phyloP scores from a whole-genome alignment of 495 filamentous ascomycete species.

The Penicillium maclennaniae region DNA sequence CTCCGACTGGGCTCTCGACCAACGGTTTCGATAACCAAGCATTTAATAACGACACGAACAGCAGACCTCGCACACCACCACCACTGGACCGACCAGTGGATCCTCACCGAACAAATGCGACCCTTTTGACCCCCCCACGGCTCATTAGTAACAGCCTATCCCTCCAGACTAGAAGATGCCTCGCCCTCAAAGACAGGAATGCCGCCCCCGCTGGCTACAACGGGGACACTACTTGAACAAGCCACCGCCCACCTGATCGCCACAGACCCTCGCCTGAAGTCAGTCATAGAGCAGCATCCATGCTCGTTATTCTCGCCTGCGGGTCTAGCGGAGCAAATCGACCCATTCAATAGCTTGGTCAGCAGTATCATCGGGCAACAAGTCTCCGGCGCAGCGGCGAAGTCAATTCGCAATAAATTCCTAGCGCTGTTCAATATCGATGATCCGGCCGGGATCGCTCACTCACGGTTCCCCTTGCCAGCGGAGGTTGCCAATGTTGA shows the following conservation, averaged over 20 bases:
- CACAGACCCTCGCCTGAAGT: slow-evolving; percentile 68
- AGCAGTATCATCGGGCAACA: slow-evolving; percentile 94
- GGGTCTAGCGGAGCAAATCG: slow-evolving; percentile 75
- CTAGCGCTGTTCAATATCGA: slow-evolving; percentile 63
- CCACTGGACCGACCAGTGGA: slow-evolving; percentile 55
- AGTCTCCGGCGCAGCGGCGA: slow-evolving; percentile 87
- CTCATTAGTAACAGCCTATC: slow-evolving; percentile 60
- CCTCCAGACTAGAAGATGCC: slow-evolving; percentile 38
- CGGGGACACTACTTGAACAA: slow-evolving; percentile 68
- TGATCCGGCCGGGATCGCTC: slow-evolving; percentile 7
- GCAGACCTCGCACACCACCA: slow-evolving; percentile 38
- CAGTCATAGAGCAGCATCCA: slow-evolving; percentile 68
- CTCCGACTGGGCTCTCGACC: slow-evolving; percentile 1
- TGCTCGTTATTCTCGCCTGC: slow-evolving; percentile 78
- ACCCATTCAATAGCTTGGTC: slow-evolving; percentile 79
- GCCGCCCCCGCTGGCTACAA: slow-evolving; percentile 55
- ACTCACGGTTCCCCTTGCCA: slow-evolving; percentile 68
- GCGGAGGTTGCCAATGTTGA: slow-evolving; percentile 58
- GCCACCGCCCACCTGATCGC: slow-evolving; percentile 74
- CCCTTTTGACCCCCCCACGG: slow-evolving; percentile 77
- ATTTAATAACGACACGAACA: slow-evolving; percentile 13
- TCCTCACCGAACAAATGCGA: slow-evolving; percentile 67
- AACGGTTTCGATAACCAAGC: slow-evolving; percentile 13
- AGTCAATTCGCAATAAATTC: slow-evolving; percentile 82
- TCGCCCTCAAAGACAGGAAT: slow-evolving; percentile 58